phyloP scores from a whole-genome alignment of 177 flowering plant species.

The Telopea speciosissima region DNA sequence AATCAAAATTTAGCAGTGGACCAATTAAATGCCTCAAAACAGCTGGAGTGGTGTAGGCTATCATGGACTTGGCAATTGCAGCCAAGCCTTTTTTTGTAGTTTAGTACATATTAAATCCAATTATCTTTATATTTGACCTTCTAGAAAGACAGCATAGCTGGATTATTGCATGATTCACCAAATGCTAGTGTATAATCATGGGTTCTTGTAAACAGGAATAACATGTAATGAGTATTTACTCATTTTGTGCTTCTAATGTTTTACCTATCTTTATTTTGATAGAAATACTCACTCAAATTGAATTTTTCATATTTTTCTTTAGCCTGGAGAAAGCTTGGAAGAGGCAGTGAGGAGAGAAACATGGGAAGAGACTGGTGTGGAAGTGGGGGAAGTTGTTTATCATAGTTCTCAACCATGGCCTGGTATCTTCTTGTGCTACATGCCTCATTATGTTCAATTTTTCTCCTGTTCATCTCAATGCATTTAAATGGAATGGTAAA shows the following conservation, averaged over 20 bases:
- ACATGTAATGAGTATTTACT: not conserved
- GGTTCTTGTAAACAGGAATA: not conserved
- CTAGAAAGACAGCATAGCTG: not conserved
- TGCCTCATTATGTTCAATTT: conserved; percentile 5
- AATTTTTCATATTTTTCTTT: conserved; percentile 14
- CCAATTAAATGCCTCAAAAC: no score
- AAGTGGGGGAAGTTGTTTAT: conserved; percentile 89
- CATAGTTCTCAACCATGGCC: conserved; percentile 99
- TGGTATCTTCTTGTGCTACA: conserved; percentile 37
- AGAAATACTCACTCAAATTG: not conserved
- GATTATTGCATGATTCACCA: not conserved
- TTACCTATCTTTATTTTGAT: not conserved
- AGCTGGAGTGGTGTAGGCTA: no score
- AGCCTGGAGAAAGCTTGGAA: conserved; percentile 99
- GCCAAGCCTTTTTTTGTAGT: no score
- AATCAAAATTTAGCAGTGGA: no score
- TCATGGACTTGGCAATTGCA: no score
- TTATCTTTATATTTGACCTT: not conserved
- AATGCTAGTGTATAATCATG: no score
- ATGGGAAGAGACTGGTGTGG: conserved; percentile 94
- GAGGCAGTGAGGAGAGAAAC: conserved; percentile 98
- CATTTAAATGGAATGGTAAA: conserved; percentile 3
- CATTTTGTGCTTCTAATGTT: not conserved
- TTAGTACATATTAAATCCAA: not conserved
- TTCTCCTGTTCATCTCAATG: not conserved